Base-by-base conservation (phyloP, 495 filamentous ascomycete genomes). In the Aspergillus nidulans region DNA sequence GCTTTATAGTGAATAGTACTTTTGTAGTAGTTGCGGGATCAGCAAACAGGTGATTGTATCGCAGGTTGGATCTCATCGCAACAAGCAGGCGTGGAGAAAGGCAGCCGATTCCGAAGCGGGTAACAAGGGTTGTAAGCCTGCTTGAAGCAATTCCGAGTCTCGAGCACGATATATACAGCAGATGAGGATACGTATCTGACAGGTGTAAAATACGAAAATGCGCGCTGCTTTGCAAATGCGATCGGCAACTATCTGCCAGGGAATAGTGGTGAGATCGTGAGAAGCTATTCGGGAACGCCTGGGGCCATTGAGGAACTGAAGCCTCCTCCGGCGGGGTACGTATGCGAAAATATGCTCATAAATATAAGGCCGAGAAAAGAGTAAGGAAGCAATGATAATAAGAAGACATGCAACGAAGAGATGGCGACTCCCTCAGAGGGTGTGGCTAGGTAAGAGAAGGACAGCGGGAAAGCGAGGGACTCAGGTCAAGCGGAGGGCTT, bases 401-500 rank as follows among this genome's bases (percentile, higher is more conserved):
- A 19, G 32, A 8, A 10, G 23, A 6, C 43, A 51, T 32, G 32
- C 3, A 39, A 4, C 5, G n/a, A 40, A 48, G 47, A 56, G n/a
- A 41, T 18, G 21, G 36, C 38, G 38, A 42, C 43, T 56, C 45
- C 38, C n/a, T 36, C 25, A 15, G 6, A 21, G 36, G 45, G 39
- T 32, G 45, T 49, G 25, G 30, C 30, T 34, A 40, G 46, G 34
- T 34, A 34, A 40, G 30, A 47, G 26, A 28, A 34, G 15, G 30
- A 44, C 39, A 41, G 48, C 41, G 54, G 42, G 53, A 50, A 46
- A 16, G 23, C 46, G 47, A 49, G 26, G 44, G 45, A 50, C 30
- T 34, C 30, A 49, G 49, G 28, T 50, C 38, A 60, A 57, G 58
- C 58, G 58, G 62, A 64, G 62, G 12, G 49, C 62, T 61, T 64